Evolutionary conservation across 2,329 filamentous ascomycete genomes (phyloP), one percentile per base, ranked within the genome.

Genomic region (Graphilbum fragrans): DNA sequence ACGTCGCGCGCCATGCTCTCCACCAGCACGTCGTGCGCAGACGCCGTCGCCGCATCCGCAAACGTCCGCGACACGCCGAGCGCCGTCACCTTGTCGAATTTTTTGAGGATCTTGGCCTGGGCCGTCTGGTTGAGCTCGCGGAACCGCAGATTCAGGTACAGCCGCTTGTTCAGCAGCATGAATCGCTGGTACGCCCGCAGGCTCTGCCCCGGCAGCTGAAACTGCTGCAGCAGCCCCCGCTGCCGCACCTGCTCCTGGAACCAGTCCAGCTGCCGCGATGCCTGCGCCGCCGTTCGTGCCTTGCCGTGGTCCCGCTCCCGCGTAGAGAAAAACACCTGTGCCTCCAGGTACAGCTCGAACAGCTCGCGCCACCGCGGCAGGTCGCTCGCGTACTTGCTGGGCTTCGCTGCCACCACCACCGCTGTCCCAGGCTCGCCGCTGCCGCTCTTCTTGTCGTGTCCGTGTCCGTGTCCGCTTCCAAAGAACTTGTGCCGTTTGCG

Each of bases 1-100:
- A 92, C 72, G 43, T 83, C 77, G 53, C 80, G 82, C 34, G 86
- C 82, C 47, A 92, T 74, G 40, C 72, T 73, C 44, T 77, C 72
- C 1, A 80, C 70, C 45, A 85, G 71, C 2, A 78, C 68, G 45
- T 85, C 67, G 31, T 82, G 72, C 37, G 71, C 70, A 27, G 23
- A 19, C 74, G 69, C 3, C 76, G 71, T 41, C 69, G 64, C 40
- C 84, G 68, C 64, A 9, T 66, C 63, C 0, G 78, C 75, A 49
- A 86, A 82, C 0, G 67, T 69, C 29, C 72, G 64, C 32, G 77
- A 77, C 1, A 81, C 77, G 21, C 80, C 77, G 18, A 93, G 66
- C 1, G 81, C 77, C 2, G 86, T 94, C 44, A 78, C 75, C 60
- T 94, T 94, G 60, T 92, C 84, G 55, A 94, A 94, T 61, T 90